Evolutionary conservation across 495 filamentous ascomycete genomes (phyloP).

Genomic region (Aspergillus nidulans): DNA sequence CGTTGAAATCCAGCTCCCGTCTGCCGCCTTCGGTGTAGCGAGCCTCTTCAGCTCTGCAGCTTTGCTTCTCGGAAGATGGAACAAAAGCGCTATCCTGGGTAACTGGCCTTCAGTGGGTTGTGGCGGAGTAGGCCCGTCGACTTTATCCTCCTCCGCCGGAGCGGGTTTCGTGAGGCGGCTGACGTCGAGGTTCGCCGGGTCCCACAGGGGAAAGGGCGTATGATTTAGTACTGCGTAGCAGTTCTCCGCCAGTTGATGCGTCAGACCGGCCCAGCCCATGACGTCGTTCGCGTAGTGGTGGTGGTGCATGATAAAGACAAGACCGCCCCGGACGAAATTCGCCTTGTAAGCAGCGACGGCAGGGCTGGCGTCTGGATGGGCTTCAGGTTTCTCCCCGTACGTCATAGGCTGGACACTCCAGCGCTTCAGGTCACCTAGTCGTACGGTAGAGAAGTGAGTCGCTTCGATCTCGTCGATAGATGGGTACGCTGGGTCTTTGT

Average conservation of each 20-base stretch:
- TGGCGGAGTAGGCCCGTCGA: slow-evolving; percentile 29
- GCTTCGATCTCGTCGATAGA: slow-evolving; percentile 16
- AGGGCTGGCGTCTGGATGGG: slow-evolving; percentile 29
- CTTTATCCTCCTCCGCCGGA: slow-evolving; percentile 10
- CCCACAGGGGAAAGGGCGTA: slow-evolving; percentile 31
- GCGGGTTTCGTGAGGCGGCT: slow-evolving; percentile 25
- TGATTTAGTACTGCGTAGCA: slow-evolving; percentile 30
- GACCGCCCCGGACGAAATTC: slow-evolving; percentile 39
- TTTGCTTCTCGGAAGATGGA: slow-evolving; percentile 41
- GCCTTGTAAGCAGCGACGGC: slow-evolving; percentile 35
- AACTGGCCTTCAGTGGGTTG: slow-evolving; percentile 28
- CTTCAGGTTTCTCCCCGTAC: slow-evolving; percentile 5
- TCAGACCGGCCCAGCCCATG: slow-evolving; percentile 36
- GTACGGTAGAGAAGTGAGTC: slow-evolving; percentile 10
- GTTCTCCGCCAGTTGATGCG: slow-evolving; percentile 41
- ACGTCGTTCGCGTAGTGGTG: slow-evolving; percentile 44
- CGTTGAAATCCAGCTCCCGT: slow-evolving; percentile 36
- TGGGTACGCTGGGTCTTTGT: slow-evolving; percentile 20
- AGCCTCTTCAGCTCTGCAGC: slow-evolving; percentile 36
- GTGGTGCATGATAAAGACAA: slow-evolving; percentile 40
- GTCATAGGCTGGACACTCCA: slow-evolving; percentile 33
- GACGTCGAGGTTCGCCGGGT: slow-evolving; percentile 27
- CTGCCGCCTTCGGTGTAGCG: slow-evolving; percentile 24
- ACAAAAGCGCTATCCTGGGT: slow-evolving; percentile 24
- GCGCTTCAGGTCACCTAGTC: slow-evolving; percentile 23